These are phyloP conservation scores for Populus hybrid DNA, from an alignment of 441 rosid genomes.

Conservation along the genomic window DNA sequence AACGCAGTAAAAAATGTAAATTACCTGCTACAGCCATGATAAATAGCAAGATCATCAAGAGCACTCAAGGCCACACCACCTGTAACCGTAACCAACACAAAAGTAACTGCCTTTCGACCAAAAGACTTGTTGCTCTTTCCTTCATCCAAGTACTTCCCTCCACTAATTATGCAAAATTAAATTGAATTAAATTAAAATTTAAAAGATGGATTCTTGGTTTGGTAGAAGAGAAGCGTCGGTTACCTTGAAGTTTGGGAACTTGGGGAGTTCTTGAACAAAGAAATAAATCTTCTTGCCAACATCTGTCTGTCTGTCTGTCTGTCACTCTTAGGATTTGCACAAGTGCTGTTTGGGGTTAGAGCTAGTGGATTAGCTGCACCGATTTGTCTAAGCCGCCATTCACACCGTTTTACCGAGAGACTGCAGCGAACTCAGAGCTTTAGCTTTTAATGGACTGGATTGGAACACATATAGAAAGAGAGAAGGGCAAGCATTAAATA, in stretches of 20 bases:
- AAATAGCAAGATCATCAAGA: slow-evolving; percentile 81
- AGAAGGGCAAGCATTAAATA: not conserved
- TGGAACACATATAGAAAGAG: not conserved
- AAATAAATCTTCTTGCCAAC: slow-evolving; percentile 52
- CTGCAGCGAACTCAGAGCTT: not conserved
- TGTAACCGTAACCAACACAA: slow-evolving; percentile 73
- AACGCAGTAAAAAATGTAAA: not conserved
- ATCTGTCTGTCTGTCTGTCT: too few relatives aligned
- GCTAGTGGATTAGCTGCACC: not conserved
- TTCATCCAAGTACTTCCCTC: slow-evolving; percentile 29
- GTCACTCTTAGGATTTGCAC: not conserved
- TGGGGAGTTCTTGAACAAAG: slow-evolving; percentile 54
- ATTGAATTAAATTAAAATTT: not conserved
- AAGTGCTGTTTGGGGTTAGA: not conserved
- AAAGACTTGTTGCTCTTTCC: slow-evolving; percentile 42
- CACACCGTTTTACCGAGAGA: not conserved
- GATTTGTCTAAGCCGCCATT: not conserved
- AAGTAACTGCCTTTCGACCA: slow-evolving; percentile 72
- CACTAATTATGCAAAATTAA: not conserved
- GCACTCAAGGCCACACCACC: slow-evolving; percentile 97
- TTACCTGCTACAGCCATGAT: slow-evolving; percentile 77
- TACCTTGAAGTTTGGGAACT: slow-evolving; percentile 44
- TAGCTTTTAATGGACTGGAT: not conserved
- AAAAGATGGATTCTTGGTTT: not conserved
- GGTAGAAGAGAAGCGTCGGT: not conserved